phyloP scores from a whole-genome alignment of 768 basidiomycete genomes.

The Leucocoprinus birnbaumii region DNA sequence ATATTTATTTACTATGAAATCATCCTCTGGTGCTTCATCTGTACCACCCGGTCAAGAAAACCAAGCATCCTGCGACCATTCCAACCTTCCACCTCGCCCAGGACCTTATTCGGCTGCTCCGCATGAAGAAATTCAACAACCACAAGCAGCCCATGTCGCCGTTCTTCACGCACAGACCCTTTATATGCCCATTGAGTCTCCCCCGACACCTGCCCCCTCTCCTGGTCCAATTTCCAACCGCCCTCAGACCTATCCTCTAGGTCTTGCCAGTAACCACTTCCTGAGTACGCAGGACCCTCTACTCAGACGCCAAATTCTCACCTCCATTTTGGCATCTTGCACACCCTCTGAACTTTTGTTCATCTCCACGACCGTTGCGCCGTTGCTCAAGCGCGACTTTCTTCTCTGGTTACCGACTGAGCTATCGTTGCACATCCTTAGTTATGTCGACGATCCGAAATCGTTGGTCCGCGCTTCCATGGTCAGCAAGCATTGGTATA shows the following conservation, averaged over 20 bases:
- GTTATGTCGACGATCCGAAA: constrained; percentile 72
- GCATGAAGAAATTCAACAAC: not conserved
- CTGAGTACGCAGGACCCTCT: constrained; percentile 24
- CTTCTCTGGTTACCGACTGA: constrained; percentile 45
- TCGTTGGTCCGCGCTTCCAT: constrained; percentile 66
- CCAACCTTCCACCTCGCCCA: not conserved
- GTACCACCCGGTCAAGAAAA: not conserved
- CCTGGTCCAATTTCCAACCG: constrained; percentile 32
- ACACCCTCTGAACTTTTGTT: constrained; percentile 62
- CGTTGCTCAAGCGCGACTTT: constrained; percentile 64
- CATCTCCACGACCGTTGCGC: constrained; percentile 61
- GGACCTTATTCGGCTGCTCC: not conserved
- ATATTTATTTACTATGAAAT: not conserved
- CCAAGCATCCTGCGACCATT: not conserved
- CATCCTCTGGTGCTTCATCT: not conserved
- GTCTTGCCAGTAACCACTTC: constrained; percentile 13
- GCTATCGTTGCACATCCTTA: constrained; percentile 70
- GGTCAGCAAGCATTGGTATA: constrained; percentile 73
- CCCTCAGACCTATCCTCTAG: constrained; percentile 18
- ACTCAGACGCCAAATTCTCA: constrained; percentile 49
- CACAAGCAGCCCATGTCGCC: not conserved
- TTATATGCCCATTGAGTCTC: constrained; percentile 53
- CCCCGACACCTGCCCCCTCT: constrained; percentile 63
- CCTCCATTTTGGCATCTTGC: constrained; percentile 48
- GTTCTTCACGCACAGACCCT: constrained; percentile 19